Evolutionary conservation across 2,329 filamentous ascomycete genomes (phyloP).

Genomic region (Penicillium janthinellum): DNA sequence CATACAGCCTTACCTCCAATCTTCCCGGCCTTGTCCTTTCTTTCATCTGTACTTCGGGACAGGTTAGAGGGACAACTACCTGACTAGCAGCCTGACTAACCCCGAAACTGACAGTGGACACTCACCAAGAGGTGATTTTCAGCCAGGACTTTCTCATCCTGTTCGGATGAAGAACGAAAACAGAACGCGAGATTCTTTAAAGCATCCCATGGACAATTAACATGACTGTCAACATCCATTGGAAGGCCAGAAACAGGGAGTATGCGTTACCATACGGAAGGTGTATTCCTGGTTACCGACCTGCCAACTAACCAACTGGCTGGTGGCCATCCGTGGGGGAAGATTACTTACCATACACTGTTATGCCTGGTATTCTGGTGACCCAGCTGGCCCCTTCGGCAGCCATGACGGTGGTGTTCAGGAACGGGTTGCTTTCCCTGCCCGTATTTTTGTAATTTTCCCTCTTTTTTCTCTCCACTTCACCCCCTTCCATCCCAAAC

Average conservation of each 20-base stretch:
- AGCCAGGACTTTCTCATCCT: neutral
- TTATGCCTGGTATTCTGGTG: neutral
- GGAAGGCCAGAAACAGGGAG: neutral
- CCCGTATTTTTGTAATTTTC: constrained; percentile 18
- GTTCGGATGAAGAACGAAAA: neutral
- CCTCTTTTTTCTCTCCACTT: constrained; percentile 27
- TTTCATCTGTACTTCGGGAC: constrained; percentile 4
- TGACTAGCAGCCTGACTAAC: constrained; percentile 10
- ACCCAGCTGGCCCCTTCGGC: neutral
- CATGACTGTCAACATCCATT: neutral
- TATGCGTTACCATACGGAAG: constrained; percentile 4
- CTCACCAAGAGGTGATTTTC: neutral
- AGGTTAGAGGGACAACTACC: constrained; percentile 8
- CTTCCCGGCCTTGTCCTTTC: neutral
- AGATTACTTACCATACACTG: neutral
- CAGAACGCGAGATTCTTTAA: neutral
- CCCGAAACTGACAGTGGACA: neutral
- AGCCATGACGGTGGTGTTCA: neutral
- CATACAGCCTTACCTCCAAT: neutral
- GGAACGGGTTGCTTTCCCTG: neutral
- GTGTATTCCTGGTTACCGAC: constrained; percentile 12
- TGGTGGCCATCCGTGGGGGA: neutral
- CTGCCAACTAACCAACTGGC: neutral
- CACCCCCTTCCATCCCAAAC: constrained; percentile 8
- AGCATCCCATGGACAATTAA: neutral